Evolutionary conservation across 2,329 filamentous ascomycete species (phyloP), one percentile per base, ranked within the genome.

Genomic region (Chalaropsis thielavioides): DNA sequence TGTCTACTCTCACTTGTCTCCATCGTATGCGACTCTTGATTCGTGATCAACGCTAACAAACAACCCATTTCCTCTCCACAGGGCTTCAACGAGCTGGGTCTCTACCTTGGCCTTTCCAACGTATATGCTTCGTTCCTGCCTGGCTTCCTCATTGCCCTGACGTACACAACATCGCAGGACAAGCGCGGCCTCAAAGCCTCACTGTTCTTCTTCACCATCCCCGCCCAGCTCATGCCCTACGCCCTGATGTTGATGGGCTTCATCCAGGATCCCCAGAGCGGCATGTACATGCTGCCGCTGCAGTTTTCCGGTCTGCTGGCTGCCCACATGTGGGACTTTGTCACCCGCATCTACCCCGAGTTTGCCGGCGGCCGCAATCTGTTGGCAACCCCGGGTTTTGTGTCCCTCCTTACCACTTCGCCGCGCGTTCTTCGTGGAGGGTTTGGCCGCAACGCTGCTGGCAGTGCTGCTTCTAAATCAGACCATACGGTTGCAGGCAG

Each of bases 261-360:
- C 63, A 83, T 88, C 72, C 72, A 70, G 0, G 79, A 76, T 4
- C 86, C 86, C 11, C 79, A 80, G 43, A 69, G 74, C 2, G 76
- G 75, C 19, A 81, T 88, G 11, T 72, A 88, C 65, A 71, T 85
- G 3, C 80, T 88, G 10, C 72, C 88, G 66, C 71, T 85, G 4
- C 85, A 95, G 71, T 74, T 84, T 3, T 89, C 83, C 3, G 62
- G 58, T 7, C 38, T 67, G n/a, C 31, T 67, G 27, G 89, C 92
- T 13, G 92, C 92, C 3, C 94, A 99, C 73, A 72, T 94, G 22
- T 95, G 90, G 75, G 89, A 97, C 73, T 99, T 97, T 72, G 75
- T 96, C 61, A 90, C 89, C 1, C 83, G 89, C 61, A 81, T 96
- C 51, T 97, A 91, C 80, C 94, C 94, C 4, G 84, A 89, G 64